Evolutionary conservation across 805 yeast genomes (phyloP).

Genomic region (baker's yeast (Saccharomyces cerevisiae)): DNA sequence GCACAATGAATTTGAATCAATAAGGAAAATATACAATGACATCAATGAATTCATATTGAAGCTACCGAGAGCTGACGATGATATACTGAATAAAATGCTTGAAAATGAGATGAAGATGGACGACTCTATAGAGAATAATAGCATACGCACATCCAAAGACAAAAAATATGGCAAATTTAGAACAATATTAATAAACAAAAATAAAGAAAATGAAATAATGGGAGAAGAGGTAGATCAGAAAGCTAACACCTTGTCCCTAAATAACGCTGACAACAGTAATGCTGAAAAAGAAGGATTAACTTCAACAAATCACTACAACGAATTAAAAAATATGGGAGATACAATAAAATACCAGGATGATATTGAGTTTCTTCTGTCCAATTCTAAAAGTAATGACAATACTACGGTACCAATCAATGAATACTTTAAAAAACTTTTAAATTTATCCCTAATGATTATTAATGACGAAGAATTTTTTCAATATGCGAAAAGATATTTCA

Average conservation of each 20-base stretch:
- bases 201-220: conserved; percentile 9
- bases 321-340: conserved; percentile 30
- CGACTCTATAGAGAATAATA: background rate
- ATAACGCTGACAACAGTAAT: background rate
- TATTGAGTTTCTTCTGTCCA: conserved; percentile 27
- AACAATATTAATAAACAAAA: conserved; percentile 13
- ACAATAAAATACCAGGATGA: conserved; percentile 31
- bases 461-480: conserved; percentile 13
- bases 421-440: conserved; percentile 16
- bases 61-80: conserved; percentile 1
- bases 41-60: conserved; percentile 2
- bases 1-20: conserved; percentile 6
- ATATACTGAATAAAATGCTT: background rate
- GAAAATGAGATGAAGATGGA: background rate
- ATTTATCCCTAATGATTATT: conserved; percentile 13
- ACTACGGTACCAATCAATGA: background rate
- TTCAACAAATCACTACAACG: conserved; percentile 18
- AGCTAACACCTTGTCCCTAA: conserved; percentile 2
- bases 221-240: conserved; percentile 9
- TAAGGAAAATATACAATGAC: background rate
- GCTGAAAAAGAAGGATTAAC: conserved; percentile 2
- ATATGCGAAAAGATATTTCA: conserved; percentile 13
- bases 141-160: background rate
- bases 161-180: conserved; percentile 17
- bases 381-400: conserved; percentile 2